phyloP scores from a whole-genome alignment of 306 rosid genomes.

The Astragalus membranaceus region DNA sequence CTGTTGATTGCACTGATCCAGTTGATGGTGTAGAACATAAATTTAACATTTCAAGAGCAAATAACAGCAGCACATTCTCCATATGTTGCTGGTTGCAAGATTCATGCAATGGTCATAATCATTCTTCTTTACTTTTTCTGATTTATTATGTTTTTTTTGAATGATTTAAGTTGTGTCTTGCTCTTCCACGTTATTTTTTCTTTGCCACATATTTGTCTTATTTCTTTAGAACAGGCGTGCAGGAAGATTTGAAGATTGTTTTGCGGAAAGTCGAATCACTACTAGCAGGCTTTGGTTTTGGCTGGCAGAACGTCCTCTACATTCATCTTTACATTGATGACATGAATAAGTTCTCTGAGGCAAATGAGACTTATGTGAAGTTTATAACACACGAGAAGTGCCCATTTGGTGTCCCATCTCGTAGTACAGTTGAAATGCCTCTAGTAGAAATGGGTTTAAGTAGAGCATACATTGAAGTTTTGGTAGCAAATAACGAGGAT shows the following conservation, averaged over 20 bases:
- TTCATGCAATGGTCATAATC: constrained; percentile 34
- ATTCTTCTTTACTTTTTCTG: not conserved
- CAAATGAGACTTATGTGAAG: constrained; percentile 74
- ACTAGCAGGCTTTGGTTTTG: constrained; percentile 48
- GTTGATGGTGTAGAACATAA: constrained; percentile 37
- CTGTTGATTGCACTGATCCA: constrained; percentile 29
- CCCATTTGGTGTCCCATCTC: constrained; percentile 88
- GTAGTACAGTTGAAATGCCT: constrained; percentile 93
- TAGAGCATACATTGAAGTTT: constrained; percentile 70
- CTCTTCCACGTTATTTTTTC: constrained; percentile 10
- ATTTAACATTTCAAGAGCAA: constrained; percentile 62
- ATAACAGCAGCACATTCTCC: constrained; percentile 52
- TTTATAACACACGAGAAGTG: constrained; percentile 81
- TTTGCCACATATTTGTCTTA: not conserved
- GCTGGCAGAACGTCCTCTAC: constrained; percentile 84
- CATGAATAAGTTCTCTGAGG: constrained; percentile 67
- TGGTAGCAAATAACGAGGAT: constrained; percentile 56
- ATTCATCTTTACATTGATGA: constrained; percentile 86
- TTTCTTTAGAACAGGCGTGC: constrained; percentile 53
- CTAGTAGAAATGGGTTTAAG: constrained; percentile 59
- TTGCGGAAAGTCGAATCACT: constrained; percentile 60
- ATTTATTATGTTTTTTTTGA: not conserved
- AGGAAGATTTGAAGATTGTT: constrained; percentile 61
- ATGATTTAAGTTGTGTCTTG: constrained; percentile 1
- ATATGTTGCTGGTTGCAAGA: constrained; percentile 80